Evolutionary conservation across 208 protist species (phyloP).

Genomic region (Leishmania arabica): DNA sequence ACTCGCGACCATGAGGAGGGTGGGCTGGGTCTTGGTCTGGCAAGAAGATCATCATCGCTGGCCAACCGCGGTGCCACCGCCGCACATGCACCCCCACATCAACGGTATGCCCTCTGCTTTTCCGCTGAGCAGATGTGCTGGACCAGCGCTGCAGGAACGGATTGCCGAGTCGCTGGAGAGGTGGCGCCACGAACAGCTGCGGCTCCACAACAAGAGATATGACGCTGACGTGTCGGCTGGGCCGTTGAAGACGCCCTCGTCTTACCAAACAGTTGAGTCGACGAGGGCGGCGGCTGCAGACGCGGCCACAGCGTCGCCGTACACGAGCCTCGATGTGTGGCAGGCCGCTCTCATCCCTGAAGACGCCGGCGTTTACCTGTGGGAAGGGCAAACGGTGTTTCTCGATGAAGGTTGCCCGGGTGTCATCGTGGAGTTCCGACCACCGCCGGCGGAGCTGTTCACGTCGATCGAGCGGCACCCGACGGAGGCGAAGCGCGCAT

Average conservation of each 20-base stretch:
- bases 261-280: not conserved
- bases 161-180: slow-evolving; percentile 14
- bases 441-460: slow-evolving; percentile 25
- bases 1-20: not conserved
- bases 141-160: not conserved
- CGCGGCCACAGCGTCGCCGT: not conserved
- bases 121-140: not conserved
- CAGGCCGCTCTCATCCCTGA: slow-evolving; percentile 30
- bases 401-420: slow-evolving; percentile 32
- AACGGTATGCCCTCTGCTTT: not conserved
- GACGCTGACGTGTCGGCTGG: slow-evolving; percentile 3
- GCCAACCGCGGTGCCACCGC: slow-evolving; percentile 30
- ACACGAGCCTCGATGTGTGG: slow-evolving; percentile 43
- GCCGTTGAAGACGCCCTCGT: not conserved
- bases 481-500: slow-evolving; percentile 10
- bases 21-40: slow-evolving; percentile 47
- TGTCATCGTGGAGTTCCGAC: slow-evolving; percentile 41
- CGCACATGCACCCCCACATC: slow-evolving; percentile 2
- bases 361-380: slow-evolving; percentile 30
- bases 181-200: slow-evolving; percentile 23
- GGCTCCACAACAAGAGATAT: slow-evolving; percentile 4
- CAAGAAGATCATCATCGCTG: slow-evolving; percentile 45
- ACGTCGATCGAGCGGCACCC: slow-evolving; percentile 14
- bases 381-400: slow-evolving; percentile 32
- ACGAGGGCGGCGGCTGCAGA: not conserved